A percentile compares a stretch with the other conserved stretches of the same genome.
phyloP scores from a whole-genome alignment of 83 land plant genomes.

The Isoetes engelmannii region DNA sequence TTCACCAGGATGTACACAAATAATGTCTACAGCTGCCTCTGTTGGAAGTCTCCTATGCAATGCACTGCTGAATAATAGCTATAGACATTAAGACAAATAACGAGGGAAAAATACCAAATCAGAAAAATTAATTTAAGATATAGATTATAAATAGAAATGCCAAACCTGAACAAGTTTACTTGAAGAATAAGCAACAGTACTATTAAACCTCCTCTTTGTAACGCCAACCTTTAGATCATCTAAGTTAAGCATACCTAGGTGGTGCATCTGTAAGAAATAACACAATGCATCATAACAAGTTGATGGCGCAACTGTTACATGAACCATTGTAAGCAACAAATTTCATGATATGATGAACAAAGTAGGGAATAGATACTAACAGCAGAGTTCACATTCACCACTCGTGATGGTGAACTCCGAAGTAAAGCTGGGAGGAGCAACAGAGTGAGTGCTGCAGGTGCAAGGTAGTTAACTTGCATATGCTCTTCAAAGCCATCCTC shows the following conservation, averaged over 20 bases:
- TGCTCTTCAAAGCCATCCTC: conserved; percentile 85
- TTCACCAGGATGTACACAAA: conserved; percentile 72
- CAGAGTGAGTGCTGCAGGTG: conserved; percentile 76
- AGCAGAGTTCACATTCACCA: conserved; percentile 81
- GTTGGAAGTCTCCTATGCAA: conserved; percentile 54
- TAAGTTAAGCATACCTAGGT: conserved; percentile 58
- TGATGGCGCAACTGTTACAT: no score
- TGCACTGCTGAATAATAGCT: conserved; percentile 71
- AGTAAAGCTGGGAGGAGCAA: conserved; percentile 80
- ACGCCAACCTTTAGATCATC: conserved; percentile 68
- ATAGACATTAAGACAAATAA: conserved; percentile 8
- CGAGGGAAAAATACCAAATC: neutral
- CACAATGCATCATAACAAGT: neutral
- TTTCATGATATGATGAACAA: no score
- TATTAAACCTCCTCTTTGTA: conserved; percentile 53
- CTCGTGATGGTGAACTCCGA: conserved; percentile 76
- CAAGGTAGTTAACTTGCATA: conserved; percentile 93
- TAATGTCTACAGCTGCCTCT: conserved; percentile 56
- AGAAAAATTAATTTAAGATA: no score
- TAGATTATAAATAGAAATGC: no score
- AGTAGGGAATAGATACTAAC: conserved; percentile 38
- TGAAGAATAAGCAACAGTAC: conserved; percentile 51
- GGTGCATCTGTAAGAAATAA: conserved; percentile 47
- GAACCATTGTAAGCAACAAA: no score
- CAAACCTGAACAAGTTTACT: conserved; percentile 83